Percentiles rank a stretch among this genome's conserved stretches.
Conservation (phyloP, 495 filamentous ascomycete genomes). For the Aspergillus steynii region DNA sequence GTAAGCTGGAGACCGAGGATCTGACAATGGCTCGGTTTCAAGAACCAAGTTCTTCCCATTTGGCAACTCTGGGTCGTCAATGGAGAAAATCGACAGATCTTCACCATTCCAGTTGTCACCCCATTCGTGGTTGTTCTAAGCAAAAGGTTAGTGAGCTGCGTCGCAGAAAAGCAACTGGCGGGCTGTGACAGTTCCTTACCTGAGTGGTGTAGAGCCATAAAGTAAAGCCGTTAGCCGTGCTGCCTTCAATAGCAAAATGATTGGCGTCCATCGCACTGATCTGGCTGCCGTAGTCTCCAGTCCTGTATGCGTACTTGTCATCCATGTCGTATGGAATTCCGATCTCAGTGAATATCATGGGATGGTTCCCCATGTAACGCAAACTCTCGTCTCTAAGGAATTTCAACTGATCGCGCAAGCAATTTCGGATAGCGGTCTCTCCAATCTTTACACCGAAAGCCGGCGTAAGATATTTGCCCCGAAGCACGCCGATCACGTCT, state of each 20-base stretch:
- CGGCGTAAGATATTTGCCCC: slow-evolving; percentile 83
- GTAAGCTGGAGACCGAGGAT: slow-evolving; percentile 58
- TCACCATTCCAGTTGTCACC: slow-evolving; percentile 98
- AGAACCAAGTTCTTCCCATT: slow-evolving; percentile 27
- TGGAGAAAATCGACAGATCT: slow-evolving; percentile 85
- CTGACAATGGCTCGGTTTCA: slow-evolving; percentile 32
- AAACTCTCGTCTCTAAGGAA: slow-evolving; percentile 86
- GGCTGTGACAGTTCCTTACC: slow-evolving; percentile 44
- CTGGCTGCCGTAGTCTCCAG: slow-evolving; percentile 94
- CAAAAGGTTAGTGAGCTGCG: slow-evolving; percentile 9
- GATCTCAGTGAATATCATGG: slow-evolving; percentile 90
- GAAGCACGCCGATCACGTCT: slow-evolving; percentile 88
- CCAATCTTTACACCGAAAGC: slow-evolving; percentile 90
- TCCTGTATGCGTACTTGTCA: slow-evolving; percentile 88
- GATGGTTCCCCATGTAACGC: slow-evolving; percentile 86
- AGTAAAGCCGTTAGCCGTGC: slow-evolving; percentile 77
- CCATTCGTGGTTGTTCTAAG: slow-evolving; percentile 79
- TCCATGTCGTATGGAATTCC: slow-evolving; percentile 99
- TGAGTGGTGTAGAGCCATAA: slow-evolving; percentile 82
- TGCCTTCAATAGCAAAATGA: slow-evolving; percentile 86
- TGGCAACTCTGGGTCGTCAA: slow-evolving; percentile 73
- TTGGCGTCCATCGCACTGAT: slow-evolving; percentile 96
- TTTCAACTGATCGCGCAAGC: slow-evolving; percentile 86
- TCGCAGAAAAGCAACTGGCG: no score
- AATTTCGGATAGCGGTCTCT: slow-evolving; percentile 94